These are phyloP conservation scores for Echinochloa phyllopogon DNA, from an alignment of 176 grass and related monocot species.

Conservation along the genomic window DNA sequence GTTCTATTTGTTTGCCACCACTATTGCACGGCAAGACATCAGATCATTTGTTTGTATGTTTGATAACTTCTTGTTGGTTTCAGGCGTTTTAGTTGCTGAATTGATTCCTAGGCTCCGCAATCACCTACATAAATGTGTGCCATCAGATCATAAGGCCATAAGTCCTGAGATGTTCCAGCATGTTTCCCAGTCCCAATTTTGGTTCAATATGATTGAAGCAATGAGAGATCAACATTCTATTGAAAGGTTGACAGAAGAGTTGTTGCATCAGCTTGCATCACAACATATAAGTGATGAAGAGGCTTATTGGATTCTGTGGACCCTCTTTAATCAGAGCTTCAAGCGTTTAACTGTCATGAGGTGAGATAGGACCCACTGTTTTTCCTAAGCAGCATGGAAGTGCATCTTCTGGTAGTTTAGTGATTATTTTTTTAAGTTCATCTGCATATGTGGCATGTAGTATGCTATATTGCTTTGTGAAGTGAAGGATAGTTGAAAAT, in stretches of 20 bases:
- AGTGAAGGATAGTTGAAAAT: conserved; percentile 16
- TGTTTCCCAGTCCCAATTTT: conserved; percentile 72
- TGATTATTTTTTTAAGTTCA: conserved; percentile 14
- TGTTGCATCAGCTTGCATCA: conserved; percentile 74
- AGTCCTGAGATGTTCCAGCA: conserved; percentile 49
- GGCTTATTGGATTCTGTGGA: conserved; percentile 86
- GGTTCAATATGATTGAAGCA: conserved; percentile 81
- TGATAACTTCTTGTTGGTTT: conserved; percentile 54
- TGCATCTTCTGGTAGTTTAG: conserved; percentile 16
- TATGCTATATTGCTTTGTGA: conserved; percentile 23
- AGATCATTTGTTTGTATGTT: conserved; percentile 33
- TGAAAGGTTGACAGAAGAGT: conserved; percentile 86
- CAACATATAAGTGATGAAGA: conserved; percentile 75
- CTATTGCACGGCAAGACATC: background rate
- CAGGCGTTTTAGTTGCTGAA: conserved; percentile 86
- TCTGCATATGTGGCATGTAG: conserved; percentile 34
- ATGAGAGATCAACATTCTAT: conserved; percentile 87
- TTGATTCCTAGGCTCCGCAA: conserved; percentile 70
- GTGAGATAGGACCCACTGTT: conserved; percentile 49
- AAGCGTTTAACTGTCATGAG: conserved; percentile 60
- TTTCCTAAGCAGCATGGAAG: conserved; percentile 17
- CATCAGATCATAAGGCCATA: conserved; percentile 48
- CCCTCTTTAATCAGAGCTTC: conserved; percentile 70
- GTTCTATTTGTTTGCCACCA: background rate
- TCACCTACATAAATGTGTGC: conserved; percentile 68